phyloP scores from a whole-genome alignment of 306 rosid species.

The Dicorynia guianensis region DNA sequence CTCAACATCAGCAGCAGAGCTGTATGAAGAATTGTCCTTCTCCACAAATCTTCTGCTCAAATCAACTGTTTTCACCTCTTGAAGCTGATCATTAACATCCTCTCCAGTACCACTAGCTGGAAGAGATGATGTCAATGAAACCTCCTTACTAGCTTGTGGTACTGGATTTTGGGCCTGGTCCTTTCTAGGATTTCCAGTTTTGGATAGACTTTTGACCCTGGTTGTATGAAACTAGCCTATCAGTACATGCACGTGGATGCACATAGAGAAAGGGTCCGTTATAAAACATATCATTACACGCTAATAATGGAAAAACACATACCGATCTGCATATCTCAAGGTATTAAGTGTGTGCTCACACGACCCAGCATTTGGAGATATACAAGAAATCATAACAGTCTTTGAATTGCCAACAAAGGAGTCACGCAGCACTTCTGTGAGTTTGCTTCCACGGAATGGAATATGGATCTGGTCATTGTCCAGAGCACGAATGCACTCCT shows the following conservation, averaged over 20 bases:
- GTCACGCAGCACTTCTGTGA: slow-evolving; percentile 98
- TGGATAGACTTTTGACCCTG: slow-evolving; percentile 97
- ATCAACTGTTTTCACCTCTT: slow-evolving; percentile 71
- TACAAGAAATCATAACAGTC: slow-evolving; percentile 98
- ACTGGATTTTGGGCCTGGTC: slow-evolving; percentile 69
- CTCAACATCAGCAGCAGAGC: slow-evolving; percentile 69
- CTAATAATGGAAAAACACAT: slow-evolving; percentile 37
- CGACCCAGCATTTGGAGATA: slow-evolving; percentile 97
- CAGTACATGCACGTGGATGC: slow-evolving; percentile 34
- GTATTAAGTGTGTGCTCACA: slow-evolving; percentile 97
- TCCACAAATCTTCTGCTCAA: slow-evolving; percentile 62
- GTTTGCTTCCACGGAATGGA: slow-evolving; percentile 99
- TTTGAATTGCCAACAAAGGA: slow-evolving; percentile 97
- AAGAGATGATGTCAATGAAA: slow-evolving; percentile 57
- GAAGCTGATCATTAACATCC: slow-evolving; percentile 64
- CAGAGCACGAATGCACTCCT: slow-evolving; percentile 98
- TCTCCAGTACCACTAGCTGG: slow-evolving; percentile 60
- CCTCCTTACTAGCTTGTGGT: slow-evolving; percentile 64
- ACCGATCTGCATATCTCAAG: slow-evolving; percentile 98
- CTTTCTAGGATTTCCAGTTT: slow-evolving; percentile 85
- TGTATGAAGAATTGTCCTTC: slow-evolving; percentile 63
- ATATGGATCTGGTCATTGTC: slow-evolving; percentile 98
- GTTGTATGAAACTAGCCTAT: slow-evolving; percentile 38
- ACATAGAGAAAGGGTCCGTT: slow-evolving; percentile 4
- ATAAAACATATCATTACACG: slow-evolving; percentile 32